Evolutionary conservation across 768 basidiomycete genomes (phyloP).

Genomic region (Jaapia argillacea): DNA sequence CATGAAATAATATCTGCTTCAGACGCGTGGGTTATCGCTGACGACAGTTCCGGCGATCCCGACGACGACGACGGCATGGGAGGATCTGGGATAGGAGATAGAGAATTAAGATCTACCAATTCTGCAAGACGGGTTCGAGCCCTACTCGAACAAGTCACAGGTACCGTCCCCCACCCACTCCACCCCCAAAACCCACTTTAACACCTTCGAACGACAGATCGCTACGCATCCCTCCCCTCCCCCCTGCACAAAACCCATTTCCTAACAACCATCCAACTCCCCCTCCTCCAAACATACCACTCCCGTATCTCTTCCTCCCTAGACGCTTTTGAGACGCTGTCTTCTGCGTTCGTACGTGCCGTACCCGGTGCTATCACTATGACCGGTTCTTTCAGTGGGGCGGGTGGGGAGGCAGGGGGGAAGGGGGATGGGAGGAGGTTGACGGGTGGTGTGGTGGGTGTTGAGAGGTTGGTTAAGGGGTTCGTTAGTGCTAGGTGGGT

Average conservation of each 20-base stretch:
- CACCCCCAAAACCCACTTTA: too few relatives aligned
- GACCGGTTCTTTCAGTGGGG: conserved; percentile 31
- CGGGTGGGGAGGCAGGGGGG: conserved; percentile 23
- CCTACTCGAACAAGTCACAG: conserved; percentile 86
- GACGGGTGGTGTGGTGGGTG: conserved; percentile 78
- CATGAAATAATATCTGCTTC: conserved; percentile 68
- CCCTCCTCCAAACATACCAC: conserved; percentile 70
- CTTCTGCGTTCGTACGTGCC: conserved; percentile 77
- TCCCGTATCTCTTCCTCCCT: conserved; percentile 72
- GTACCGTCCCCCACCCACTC: too few relatives aligned
- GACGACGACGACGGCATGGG: conserved; percentile 26
- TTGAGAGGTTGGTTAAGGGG: conserved; percentile 79
- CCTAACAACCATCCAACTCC: conserved; percentile 76
- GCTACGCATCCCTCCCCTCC: conserved; percentile 81
- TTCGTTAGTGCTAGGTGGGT: conserved; percentile 74
- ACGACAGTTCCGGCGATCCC: conserved; percentile 46
- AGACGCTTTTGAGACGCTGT: conserved; percentile 90
- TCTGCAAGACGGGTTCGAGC: conserved; percentile 79
- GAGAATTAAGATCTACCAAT: conserved; percentile 58
- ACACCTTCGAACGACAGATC: conserved; percentile 41
- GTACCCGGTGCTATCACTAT: conserved; percentile 83
- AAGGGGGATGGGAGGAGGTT: conserved; percentile 45
- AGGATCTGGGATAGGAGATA: conserved; percentile 1
- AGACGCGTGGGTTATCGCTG: conserved; percentile 81
- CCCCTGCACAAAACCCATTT: conserved; percentile 74